Evolutionary conservation across 2,329 filamentous ascomycete species (phyloP), one percentile per base, ranked within the genome.

Genomic region (Akanthomyces dipterigenus): DNA sequence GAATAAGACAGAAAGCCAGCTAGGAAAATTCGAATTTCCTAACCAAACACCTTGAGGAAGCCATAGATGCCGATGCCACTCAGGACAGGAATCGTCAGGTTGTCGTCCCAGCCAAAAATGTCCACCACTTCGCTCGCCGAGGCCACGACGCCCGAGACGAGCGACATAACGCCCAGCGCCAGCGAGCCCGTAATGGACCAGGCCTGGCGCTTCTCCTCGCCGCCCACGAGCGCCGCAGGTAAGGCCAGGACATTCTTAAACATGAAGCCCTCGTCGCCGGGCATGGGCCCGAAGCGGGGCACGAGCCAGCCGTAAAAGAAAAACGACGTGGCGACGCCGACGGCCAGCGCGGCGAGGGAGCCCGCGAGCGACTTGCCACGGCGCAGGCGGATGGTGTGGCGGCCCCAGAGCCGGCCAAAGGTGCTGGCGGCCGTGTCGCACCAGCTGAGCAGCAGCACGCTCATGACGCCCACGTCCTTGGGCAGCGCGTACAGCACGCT

Each of bases 391-490:
- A 90, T 90, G 2, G 95, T 99, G 72, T 97, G 93, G 64, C 88
- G 85, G 46, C 95, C 95, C 77, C 90, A 98, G 16, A 93, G 79
- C 60, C 95, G 85, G 58, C 95, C 95, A 70, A 99, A 93, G 0
- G 95, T 99, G 71, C 89, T 95, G 55, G 95, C 95, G 40, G 95
- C 95, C 1, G 95, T 98, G 73, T 99, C 95, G 76, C 95, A 99
- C 95, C 95, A 99, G 71, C 90, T 96, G 26, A 99, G 84, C 45
- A 99, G 83, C 69, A 99, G 80, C 48, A 98, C 89, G 64, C 89
- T 88, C 80, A 98, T 88, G 54, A 96, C 88, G 8, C 88, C 92
- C 26, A 99, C 84, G 69, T 99, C 95, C 77, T 98, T 99, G 65
- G 93, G 91, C 73, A 96, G 91, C 73, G 91, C 91, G 67, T 85